Evolutionary conservation across 2,329 filamentous ascomycete species (phyloP).

Genomic region (Gnomoniopsis sp.): DNA sequence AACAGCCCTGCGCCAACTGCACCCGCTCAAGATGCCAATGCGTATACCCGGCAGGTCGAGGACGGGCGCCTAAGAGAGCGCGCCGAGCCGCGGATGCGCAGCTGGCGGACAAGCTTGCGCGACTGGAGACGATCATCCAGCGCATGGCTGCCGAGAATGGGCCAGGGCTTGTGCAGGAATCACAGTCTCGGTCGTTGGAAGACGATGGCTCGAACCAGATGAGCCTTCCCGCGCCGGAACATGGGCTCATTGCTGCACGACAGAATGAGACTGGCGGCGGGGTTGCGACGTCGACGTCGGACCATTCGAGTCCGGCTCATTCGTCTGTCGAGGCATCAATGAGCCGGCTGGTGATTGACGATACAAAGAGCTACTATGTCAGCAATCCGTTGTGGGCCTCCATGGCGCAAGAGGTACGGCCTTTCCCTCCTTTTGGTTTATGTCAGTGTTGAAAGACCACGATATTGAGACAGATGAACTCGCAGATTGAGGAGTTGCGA

Average conservation of each 20-base stretch:
- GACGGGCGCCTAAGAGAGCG: slow-evolving; percentile 19
- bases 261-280: neutral
- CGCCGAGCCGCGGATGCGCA: slow-evolving; percentile 7
- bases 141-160: slow-evolving; percentile 2
- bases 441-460: no score
- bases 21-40: slow-evolving; percentile 10
- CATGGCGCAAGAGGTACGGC: slow-evolving; percentile 15
- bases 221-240: neutral
- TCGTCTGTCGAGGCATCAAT: slow-evolving; percentile 9
- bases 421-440: neutral
- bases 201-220: no score
- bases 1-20: slow-evolving; percentile 12
- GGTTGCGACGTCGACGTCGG: neutral
- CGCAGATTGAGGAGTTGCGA: slow-evolving; percentile 17
- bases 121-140: slow-evolving; percentile 14
- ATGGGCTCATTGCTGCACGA: neutral
- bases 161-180: neutral
- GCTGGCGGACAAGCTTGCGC: slow-evolving; percentile 13
- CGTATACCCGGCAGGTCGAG: slow-evolving; percentile 16
- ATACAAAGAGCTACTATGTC: slow-evolving; percentile 19
- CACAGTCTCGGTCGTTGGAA: neutral
- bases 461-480: neutral
- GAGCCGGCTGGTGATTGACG: slow-evolving; percentile 13
- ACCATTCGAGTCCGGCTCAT: neutral
- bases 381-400: slow-evolving; percentile 18